Evolutionary conservation across 352 stramenopile genomes (phyloP).

Genomic region (Pythium myriotylum): DNA sequence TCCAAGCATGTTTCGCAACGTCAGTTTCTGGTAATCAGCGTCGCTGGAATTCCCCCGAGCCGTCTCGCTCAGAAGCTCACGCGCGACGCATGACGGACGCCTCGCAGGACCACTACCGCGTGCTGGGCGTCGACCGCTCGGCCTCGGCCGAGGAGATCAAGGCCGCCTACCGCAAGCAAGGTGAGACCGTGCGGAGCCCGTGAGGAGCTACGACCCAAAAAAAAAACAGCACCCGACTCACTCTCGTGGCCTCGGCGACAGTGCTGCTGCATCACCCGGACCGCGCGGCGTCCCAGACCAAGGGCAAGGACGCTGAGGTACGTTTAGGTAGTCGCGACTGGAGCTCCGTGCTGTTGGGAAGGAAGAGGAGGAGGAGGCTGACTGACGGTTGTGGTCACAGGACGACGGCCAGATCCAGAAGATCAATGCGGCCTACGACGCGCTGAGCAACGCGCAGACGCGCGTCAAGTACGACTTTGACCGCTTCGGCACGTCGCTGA

Average conservation of each 20-base stretch:
- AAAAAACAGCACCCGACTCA: too few relatives aligned
- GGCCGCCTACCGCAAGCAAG: conserved; percentile 71
- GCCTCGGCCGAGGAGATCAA: conserved; percentile 78
- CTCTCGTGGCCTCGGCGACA: conserved; percentile 10
- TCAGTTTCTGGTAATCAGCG: conserved; percentile 7
- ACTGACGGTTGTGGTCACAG: not conserved
- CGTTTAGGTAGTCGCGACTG: not conserved
- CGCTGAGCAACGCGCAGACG: conserved; percentile 47
- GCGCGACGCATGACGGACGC: conserved; percentile 21
- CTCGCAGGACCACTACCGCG: conserved; percentile 54
- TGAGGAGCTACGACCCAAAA: not conserved
- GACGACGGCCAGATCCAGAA: conserved; percentile 59
- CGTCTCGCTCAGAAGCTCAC: not conserved
- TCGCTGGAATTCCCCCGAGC: conserved; percentile 13
- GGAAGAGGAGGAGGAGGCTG: conserved; percentile 21
- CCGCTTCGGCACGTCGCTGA: conserved; percentile 60
- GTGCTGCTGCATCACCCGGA: conserved; percentile 77
- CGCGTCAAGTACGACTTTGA: conserved; percentile 76
- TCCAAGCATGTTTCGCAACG: conserved; percentile 1
- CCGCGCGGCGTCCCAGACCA: conserved; percentile 38
- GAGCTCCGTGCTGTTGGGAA: not conserved
- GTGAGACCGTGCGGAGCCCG: conserved; percentile 26
- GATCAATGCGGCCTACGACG: conserved; percentile 79
- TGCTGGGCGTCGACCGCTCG: conserved; percentile 62
- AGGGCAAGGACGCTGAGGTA: conserved; percentile 22